Base-by-base conservation (phyloP, 2,329 filamentous ascomycete genomes). In the Aspergillus sp. region DNA sequence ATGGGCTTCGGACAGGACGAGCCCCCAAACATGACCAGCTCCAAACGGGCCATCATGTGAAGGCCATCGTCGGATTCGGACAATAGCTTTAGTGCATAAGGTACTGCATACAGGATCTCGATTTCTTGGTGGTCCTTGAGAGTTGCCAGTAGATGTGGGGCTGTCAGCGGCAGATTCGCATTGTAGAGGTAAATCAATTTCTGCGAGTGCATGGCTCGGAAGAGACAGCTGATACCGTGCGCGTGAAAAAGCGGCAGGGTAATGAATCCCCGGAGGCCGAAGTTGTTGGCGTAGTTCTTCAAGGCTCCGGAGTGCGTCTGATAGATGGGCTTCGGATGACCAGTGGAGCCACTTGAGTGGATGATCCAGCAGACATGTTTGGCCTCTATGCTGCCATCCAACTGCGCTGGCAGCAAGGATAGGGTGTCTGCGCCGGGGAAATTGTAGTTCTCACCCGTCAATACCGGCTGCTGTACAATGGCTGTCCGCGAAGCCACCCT, bases 81-180 rank as follows among this genome's bases (percentile, higher is more conserved):
- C 0, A 90, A 76, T 0, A 90, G 74, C 67, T 89, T 89, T 23
- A 90, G 71, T 0, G 84, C 82, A 64, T 89, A 89, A 0, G 87
- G 87, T 0, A 90, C 87, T 2, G 79, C 81, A 59, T 87, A 82
- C n/a, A 89, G 81, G 17, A 84, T 81, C 57, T 88, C 79, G 0
- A 81, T 79, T 13, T 80, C 65, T 3, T 55, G 60, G 59, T 80
- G 71, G 9, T 70, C 70, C 7, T 74, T 64, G 61, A 86, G 77
- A 9, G 79, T 79, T 2, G 73, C 68, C 1, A 83, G 41, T 9
- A 62, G 38, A 50, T 62, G 41, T 1, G 77, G 72, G 1, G 74
- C 75, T 0, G 86, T 86, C 8, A 88, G 69, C 0, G 87, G 86
- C 2, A 87, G 67, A 2, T 76, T 75, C 5, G 84, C 81, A 61